Evolutionary conservation across 2,329 filamentous ascomycete genomes (phyloP).

Genomic region (Calonectria pseudoturangicola): DNA sequence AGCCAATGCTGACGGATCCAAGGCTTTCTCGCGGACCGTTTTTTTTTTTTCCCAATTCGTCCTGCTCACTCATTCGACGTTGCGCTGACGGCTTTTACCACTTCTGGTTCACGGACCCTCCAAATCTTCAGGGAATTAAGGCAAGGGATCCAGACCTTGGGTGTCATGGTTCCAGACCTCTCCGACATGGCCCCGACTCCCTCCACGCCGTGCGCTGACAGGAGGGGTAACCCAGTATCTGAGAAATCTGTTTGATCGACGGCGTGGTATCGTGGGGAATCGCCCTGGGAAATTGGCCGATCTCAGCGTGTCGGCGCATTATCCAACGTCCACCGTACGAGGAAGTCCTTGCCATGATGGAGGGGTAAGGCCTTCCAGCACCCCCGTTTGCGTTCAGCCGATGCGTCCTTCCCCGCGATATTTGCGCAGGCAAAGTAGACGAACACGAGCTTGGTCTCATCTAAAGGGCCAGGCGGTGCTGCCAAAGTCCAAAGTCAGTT

Average conservation of each 20-base stretch:
- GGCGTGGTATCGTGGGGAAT: slow-evolving; percentile 37
- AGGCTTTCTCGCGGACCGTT: neutral
- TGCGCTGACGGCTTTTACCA: slow-evolving; percentile 32
- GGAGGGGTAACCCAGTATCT: slow-evolving; percentile 23
- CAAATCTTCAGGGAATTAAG: slow-evolving; percentile 25
- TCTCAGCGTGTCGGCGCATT: slow-evolving; percentile 28
- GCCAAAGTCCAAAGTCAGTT: slow-evolving; percentile 18
- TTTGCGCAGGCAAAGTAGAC: slow-evolving; percentile 27
- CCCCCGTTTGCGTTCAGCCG: neutral
- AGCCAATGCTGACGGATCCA: slow-evolving; percentile 14
- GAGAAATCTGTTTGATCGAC: slow-evolving; percentile 38
- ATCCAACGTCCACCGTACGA: slow-evolving; percentile 6
- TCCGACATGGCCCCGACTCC: slow-evolving; percentile 50
- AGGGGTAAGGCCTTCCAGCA: neutral
- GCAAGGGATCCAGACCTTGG: slow-evolving; percentile 48
- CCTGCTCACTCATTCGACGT: neutral
- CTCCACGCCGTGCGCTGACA: slow-evolving; percentile 42
- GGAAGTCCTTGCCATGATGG: slow-evolving; percentile 20
- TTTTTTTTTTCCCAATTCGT: slow-evolving; percentile 21
- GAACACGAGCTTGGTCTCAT: slow-evolving; percentile 29
- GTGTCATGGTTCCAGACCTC: slow-evolving; percentile 22
- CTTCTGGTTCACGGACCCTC: neutral
- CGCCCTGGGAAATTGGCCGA: slow-evolving; percentile 24
- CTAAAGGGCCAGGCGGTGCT: slow-evolving; percentile 22
- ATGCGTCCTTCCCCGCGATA: slow-evolving; percentile 18